phyloP scores from a whole-genome alignment of 805 yeast genomes.

The Ogataea nonfermentans region DNA sequence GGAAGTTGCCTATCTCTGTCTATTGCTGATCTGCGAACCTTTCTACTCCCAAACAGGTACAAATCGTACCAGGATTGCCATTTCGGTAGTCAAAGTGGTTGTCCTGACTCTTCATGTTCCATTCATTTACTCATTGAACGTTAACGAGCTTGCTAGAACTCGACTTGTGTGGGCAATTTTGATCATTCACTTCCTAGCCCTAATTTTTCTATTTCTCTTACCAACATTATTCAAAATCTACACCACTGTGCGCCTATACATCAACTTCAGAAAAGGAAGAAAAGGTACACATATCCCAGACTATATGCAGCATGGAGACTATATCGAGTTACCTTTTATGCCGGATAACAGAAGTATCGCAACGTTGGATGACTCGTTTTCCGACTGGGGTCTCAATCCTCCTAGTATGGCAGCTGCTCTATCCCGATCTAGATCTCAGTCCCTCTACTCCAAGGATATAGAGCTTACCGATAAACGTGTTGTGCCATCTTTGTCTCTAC shows the following conservation, averaged over 20 bases:
- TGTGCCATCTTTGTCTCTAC: slow-evolving; percentile 21
- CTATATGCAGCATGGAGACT: slow-evolving; percentile 22
- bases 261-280: slow-evolving; percentile 17
- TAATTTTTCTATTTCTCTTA: slow-evolving; percentile 24
- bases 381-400: slow-evolving; percentile 1
- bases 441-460: slow-evolving; percentile 18
- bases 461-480: slow-evolving; percentile 28
- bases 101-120: slow-evolving; percentile 44
- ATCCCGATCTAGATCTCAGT: neutral
- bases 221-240: slow-evolving; percentile 32
- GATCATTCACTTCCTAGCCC: slow-evolving; percentile 35
- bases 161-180: slow-evolving; percentile 45
- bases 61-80: slow-evolving; percentile 33
- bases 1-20: slow-evolving; percentile 34
- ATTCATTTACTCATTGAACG: slow-evolving; percentile 36
- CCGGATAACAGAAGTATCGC: slow-evolving; percentile 11
- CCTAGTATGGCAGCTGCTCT: neutral
- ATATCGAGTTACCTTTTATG: slow-evolving; percentile 21
- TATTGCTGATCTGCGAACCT: slow-evolving; percentile 31
- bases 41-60: slow-evolving; percentile 33
- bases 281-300: slow-evolving; percentile 26
- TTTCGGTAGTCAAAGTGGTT: slow-evolving; percentile 39
- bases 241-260: slow-evolving; percentile 22
- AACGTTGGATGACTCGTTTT: slow-evolving; percentile 2
- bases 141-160: slow-evolving; percentile 40